These are phyloP conservation scores for Vitis hybrid DNA, from an alignment of 177 flowering plant species.

Conservation along the genomic window DNA sequence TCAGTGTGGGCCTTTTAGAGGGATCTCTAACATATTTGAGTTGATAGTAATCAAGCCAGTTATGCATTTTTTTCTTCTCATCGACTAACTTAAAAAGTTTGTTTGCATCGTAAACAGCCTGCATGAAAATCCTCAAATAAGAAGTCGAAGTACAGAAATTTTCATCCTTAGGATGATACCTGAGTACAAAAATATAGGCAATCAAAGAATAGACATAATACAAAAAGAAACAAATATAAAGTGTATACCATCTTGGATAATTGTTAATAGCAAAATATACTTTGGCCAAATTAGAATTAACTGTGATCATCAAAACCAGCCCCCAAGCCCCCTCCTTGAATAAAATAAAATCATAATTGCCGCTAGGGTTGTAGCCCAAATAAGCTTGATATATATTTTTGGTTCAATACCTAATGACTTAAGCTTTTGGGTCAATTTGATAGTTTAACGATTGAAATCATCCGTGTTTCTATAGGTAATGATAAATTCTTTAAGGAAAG, in stretches of 20 bases:
- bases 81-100: slow-evolving; percentile 51
- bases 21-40: slow-evolving; percentile 55
- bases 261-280: neutral
- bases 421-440: no score
- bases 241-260: neutral
- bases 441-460: no score
- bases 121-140: slow-evolving; percentile 17
- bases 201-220: neutral
- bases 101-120: slow-evolving; percentile 78
- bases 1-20: slow-evolving; percentile 43
- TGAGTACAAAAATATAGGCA: neutral
- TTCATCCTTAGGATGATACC: neutral
- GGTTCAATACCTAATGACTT: no score
- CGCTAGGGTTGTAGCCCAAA: no score
- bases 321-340: no score
- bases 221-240: neutral
- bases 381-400: no score
- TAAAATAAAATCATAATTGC: no score
- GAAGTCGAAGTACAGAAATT: neutral
- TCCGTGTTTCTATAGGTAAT: no score
- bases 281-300: neutral
- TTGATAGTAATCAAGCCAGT: slow-evolving; percentile 75
- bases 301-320: neutral
- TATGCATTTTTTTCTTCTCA: slow-evolving; percentile 56
- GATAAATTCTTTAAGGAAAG: no score